Evolutionary conservation across 2,329 filamentous ascomycete species (phyloP), one percentile per base, ranked within the genome.

Genomic region (Venturia asperata): DNA sequence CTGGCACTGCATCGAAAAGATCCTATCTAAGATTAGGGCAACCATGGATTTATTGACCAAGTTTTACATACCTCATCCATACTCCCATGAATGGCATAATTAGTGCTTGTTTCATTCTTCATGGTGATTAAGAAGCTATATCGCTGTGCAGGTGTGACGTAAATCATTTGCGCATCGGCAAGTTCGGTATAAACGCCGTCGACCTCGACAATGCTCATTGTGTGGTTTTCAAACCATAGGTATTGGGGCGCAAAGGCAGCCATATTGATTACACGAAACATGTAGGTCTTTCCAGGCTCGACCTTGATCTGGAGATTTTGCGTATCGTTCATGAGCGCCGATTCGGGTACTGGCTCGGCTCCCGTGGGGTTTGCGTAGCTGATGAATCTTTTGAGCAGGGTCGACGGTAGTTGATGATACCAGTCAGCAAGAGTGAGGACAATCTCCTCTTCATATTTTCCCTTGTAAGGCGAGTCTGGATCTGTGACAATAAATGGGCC

Each of bases 221-320:
- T 78, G 69, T 91, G 88, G 62, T 84, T 83, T 68, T 91, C 88
- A 58, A 91, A 79, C 71, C 85, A 85, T 37, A 91, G 81, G 70
- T 91, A 87, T 67, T 91, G 88, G 71, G 86, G 85, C 1, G 87
- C 87, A 70, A 90, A 89, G 0, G 85, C 87, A 13, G 86, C 88
- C 10, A 87, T 82, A 67, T 91, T 91, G 68, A 89, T 79, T 68
- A 91, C 80, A 17, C 88, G 83, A 61, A 91, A 76, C 55, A 87
- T 82, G 69, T 91, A 89, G 1, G 80, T 81, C 62, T 82, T 80
- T 1, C 82, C 81, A 1, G 81, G 78, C n/a, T 80, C 71, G 15
- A 82, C 74, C 5, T 74, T 69, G 37, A 82, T 68, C 9, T 72
- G 74, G 11, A 81, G 68, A 67, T 81, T 77, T 64, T 79, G 78